Conservation (phyloP, 2,329 filamentous ascomycete species). For the Coleophoma eucalyptorum region DNA sequence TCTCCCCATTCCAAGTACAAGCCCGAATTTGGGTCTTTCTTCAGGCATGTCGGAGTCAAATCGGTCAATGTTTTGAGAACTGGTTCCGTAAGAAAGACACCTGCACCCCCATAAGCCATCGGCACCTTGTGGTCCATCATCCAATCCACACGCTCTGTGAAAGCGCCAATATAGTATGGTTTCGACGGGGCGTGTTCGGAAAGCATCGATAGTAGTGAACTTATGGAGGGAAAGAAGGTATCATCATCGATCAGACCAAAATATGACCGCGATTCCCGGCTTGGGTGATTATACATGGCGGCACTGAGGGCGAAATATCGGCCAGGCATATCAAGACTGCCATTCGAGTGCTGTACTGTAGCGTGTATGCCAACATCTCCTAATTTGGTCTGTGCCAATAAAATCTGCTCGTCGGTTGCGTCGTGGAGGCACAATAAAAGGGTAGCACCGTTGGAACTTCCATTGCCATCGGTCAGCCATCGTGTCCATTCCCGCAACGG, state of each 20-base stretch:
- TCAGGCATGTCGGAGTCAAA: slow-evolving; percentile 15
- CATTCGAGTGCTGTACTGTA: slow-evolving; percentile 51
- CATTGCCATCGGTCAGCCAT: slow-evolving; percentile 55
- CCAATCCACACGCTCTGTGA: slow-evolving; percentile 27
- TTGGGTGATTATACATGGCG: slow-evolving; percentile 47
- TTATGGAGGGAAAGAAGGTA: slow-evolving; percentile 26
- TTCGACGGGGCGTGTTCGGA: slow-evolving; percentile 21
- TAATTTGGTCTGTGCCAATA: slow-evolving; percentile 42
- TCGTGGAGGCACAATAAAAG: slow-evolving; percentile 50
- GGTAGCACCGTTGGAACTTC: slow-evolving; percentile 53
- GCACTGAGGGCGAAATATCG: slow-evolving; percentile 53
- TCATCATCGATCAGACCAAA: slow-evolving; percentile 28
- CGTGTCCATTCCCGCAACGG: slow-evolving; percentile 55
- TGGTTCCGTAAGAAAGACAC: slow-evolving; percentile 23
- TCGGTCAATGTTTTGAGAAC: slow-evolving; percentile 13
- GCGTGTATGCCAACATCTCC: slow-evolving; percentile 48
- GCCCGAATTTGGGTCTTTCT: slow-evolving; percentile 13
- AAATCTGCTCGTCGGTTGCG: slow-evolving; percentile 45
- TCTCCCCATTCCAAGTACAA: slow-evolving; percentile 18
- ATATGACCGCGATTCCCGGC: slow-evolving; percentile 17
- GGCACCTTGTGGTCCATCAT: slow-evolving; percentile 17
- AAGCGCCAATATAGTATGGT: slow-evolving; percentile 26
- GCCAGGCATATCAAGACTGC: slow-evolving; percentile 52
- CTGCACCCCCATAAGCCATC: slow-evolving; percentile 28
- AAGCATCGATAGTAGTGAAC: slow-evolving; percentile 26